Evolutionary conservation across 768 basidiomycete species (phyloP).

Genomic region (Amanita inopinata): DNA sequence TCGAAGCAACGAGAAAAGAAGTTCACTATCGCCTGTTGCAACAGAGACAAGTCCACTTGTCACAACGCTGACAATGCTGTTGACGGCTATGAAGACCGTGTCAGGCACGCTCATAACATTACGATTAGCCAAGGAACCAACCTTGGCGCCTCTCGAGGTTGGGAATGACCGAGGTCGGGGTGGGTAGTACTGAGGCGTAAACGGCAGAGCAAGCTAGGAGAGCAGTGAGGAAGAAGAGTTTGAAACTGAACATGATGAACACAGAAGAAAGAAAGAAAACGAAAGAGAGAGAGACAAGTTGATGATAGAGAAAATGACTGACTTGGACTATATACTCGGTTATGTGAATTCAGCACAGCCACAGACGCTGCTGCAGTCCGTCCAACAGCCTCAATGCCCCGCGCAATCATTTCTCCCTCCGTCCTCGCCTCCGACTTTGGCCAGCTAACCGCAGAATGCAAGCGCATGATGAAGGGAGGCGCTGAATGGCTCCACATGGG

Average conservation of each 20-base stretch:
- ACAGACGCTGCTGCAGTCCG: no score
- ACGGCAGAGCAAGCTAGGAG: slow-evolving; percentile 19
- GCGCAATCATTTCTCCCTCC: slow-evolving; percentile 91
- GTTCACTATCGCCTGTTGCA: slow-evolving; percentile 1
- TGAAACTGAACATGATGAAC: slow-evolving; percentile 30
- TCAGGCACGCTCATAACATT: not conserved
- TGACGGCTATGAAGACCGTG: not conserved
- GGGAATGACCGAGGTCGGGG: no score
- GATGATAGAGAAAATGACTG: slow-evolving; percentile 3
- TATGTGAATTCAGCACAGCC: no score
- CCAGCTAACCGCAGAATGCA: slow-evolving; percentile 89
- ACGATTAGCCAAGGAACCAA: slow-evolving; percentile 16
- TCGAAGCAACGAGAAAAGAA: not conserved
- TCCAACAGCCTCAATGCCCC: no score
- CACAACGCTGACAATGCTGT: slow-evolving; percentile 19
- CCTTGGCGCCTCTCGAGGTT: slow-evolving; percentile 35
- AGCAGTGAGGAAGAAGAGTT: slow-evolving; percentile 24
- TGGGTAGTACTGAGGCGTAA: no score
- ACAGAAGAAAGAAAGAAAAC: slow-evolving; percentile 11
- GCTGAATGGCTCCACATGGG: slow-evolving; percentile 99
- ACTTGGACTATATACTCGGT: slow-evolving; percentile 6
- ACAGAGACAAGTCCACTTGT: slow-evolving; percentile 19
- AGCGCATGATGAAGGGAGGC: slow-evolving; percentile 89
- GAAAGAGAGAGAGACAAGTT: slow-evolving; percentile 9
- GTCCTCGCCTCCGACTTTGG: slow-evolving; percentile 97